Evolutionary conservation across 106 monocot genomes (phyloP).

Genomic region (Vanilla planifolia): DNA sequence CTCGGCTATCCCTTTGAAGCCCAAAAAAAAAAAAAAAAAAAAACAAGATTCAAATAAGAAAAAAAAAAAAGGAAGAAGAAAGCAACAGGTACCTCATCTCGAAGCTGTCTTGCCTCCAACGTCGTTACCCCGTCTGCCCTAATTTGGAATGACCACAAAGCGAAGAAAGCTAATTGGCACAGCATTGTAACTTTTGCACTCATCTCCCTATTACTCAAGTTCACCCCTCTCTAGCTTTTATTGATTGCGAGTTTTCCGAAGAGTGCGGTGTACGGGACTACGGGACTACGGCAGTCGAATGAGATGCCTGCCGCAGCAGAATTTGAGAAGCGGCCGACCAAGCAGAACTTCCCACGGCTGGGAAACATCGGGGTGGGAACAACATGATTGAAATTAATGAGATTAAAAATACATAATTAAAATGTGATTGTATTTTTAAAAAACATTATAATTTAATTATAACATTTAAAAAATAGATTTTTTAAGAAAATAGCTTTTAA

Average conservation of each 20-base stretch:
- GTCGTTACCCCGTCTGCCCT: slow-evolving; percentile 25
- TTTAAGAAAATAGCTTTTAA: background rate
- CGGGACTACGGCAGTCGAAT: too few species aligned
- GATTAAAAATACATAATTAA: background rate
- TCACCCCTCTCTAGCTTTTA: background rate
- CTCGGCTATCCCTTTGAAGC: background rate
- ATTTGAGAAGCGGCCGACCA: too few species aligned
- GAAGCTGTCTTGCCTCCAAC: slow-evolving; percentile 31
- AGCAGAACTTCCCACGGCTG: too few species aligned
- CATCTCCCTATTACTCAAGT: background rate
- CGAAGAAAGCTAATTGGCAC: background rate
- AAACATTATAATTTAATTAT: too few species aligned
- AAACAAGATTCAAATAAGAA: background rate
- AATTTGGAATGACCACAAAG: background rate
- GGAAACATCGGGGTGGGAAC: background rate
- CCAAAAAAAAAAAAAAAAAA: background rate
- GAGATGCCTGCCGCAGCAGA: too few species aligned
- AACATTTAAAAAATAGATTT: background rate
- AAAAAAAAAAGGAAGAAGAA: too few species aligned
- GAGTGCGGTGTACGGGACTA: too few species aligned
- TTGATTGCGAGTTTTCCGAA: background rate
- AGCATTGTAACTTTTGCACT: background rate
- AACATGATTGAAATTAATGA: background rate
- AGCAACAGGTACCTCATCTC: slow-evolving; percentile 41
- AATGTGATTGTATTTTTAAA: background rate